Evolutionary conservation across 2,329 filamentous ascomycete genomes (phyloP).

Genomic region (Diaporthe citri): DNA sequence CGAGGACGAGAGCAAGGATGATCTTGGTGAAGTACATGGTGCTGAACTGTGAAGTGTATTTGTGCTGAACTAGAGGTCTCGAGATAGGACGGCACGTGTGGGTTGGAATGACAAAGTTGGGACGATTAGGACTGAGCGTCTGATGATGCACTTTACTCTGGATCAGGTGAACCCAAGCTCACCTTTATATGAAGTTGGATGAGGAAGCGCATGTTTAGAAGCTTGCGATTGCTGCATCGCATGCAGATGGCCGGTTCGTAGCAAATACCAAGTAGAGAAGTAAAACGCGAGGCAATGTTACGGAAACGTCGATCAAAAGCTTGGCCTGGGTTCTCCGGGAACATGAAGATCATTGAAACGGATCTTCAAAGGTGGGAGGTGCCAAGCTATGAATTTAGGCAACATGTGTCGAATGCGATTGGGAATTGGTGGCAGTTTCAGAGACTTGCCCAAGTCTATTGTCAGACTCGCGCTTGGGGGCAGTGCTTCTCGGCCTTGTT

Average conservation of each 20-base stretch:
- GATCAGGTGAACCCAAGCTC: not conserved
- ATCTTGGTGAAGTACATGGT: constrained; percentile 16
- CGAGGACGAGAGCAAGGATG: constrained; percentile 8
- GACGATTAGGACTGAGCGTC: not conserved
- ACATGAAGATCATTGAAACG: constrained; percentile 12
- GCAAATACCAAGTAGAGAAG: constrained; percentile 16
- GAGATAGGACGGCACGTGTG: not conserved
- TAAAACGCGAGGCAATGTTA: constrained; percentile 21
- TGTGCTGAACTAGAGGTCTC: not conserved
- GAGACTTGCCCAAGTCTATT: not conserved
- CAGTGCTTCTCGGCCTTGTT: constrained; percentile 5
- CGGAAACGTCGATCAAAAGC: constrained; percentile 29
- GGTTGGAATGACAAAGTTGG: not conserved
- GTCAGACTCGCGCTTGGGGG: not conserved
- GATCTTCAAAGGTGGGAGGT: not conserved
- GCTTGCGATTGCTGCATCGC: not conserved
- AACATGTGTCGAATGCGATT: constrained; percentile 18
- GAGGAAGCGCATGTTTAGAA: not conserved
- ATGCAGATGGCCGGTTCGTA: not conserved
- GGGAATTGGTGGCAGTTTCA: constrained; percentile 5
- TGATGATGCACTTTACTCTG: not conserved
- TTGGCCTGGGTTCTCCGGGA: constrained; percentile 9
- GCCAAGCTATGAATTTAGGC: not conserved
- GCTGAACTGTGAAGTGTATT: not conserved
- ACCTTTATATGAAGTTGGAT: not conserved